A percentile compares a stretch with the other conserved stretches of the same genome.
These are phyloP conservation scores for Colletotrichum eremochloae DNA, from an alignment of 2,329 filamentous ascomycete genomes.

Conservation along the genomic window DNA sequence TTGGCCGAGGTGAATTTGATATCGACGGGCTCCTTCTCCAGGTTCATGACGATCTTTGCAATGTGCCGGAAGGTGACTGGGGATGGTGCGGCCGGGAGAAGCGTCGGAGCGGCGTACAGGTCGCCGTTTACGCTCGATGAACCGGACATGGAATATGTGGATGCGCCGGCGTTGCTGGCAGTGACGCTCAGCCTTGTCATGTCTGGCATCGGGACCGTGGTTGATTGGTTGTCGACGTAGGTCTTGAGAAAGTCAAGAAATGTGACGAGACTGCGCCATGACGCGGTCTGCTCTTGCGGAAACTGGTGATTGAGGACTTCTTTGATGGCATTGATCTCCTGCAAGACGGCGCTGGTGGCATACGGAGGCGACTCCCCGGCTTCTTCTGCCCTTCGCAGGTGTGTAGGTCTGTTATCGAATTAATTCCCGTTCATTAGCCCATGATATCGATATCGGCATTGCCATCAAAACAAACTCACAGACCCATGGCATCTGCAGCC, in stretches of 20 bases:
- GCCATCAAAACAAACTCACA: conserved; percentile 14
- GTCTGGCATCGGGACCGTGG: neutral
- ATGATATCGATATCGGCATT: neutral
- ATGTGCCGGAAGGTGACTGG: conserved; percentile 30
- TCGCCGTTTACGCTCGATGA: neutral
- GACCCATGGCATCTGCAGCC: conserved; percentile 14
- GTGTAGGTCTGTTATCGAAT: conserved; percentile 4
- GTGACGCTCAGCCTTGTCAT: conserved; percentile 9
- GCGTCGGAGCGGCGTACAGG: neutral
- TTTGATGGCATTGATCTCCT: conserved; percentile 33
- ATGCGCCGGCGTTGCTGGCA: neutral
- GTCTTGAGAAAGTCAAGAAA: conserved; percentile 22
- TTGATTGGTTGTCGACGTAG: conserved; percentile 21
- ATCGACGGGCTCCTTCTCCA: conserved; percentile 33
- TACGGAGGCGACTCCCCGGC: conserved; percentile 37
- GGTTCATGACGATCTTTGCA: conserved; percentile 26
- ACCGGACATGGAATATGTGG: neutral
- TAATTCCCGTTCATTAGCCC: neutral
- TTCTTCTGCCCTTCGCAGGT: conserved; percentile 23
- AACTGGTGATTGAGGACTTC: neutral
- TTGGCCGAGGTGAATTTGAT: conserved; percentile 28
- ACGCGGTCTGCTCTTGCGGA: neutral
- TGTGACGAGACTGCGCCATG: neutral
- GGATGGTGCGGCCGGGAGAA: conserved; percentile 4
- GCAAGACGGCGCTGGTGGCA: conserved; percentile 18